These are phyloP conservation scores for Mycena alexandri DNA, from an alignment of 768 basidiomycete species.

Conservation along the genomic window DNA sequence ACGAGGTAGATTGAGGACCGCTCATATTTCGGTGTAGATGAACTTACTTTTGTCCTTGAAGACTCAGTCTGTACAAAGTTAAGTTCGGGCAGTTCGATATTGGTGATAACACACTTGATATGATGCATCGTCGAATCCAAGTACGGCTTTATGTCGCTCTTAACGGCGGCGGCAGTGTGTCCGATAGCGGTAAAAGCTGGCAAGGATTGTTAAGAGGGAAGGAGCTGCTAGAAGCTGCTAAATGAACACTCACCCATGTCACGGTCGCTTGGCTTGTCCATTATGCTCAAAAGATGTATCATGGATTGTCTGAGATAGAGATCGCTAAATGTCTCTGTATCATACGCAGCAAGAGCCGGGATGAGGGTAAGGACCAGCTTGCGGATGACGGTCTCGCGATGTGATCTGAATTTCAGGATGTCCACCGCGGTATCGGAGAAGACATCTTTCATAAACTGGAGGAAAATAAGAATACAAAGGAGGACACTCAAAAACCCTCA, in stretches of 20 bases:
- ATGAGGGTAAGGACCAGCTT: constrained; percentile 97
- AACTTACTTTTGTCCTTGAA: constrained; percentile 84
- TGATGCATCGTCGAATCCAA: constrained; percentile 91
- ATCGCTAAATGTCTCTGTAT: constrained; percentile 91
- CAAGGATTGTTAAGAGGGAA: constrained; percentile 14
- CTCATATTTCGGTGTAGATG: constrained; percentile 21
- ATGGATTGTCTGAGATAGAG: constrained; percentile 95
- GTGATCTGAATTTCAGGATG: constrained; percentile 88
- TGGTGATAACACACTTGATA: constrained; percentile 64
- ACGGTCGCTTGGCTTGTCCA: constrained; percentile 91
- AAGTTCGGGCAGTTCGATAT: background rate
- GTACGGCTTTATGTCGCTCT: constrained; percentile 96
- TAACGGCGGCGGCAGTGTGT: constrained; percentile 91
- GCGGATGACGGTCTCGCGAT: constrained; percentile 88
- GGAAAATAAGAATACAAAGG: constrained; percentile 7
- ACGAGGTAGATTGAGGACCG: background rate
- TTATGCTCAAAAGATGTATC: constrained; percentile 88
- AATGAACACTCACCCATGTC: constrained; percentile 75
- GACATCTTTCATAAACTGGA: constrained; percentile 88
- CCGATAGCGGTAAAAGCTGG: constrained; percentile 96
- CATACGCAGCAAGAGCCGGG: constrained; percentile 94
- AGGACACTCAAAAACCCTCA: constrained; percentile 52
- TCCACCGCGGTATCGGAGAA: constrained; percentile 91
- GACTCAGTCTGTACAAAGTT: constrained; percentile 59
- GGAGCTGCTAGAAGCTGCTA: constrained; percentile 6